Conservation (phyloP, 176 grass and related monocot genomes). For the Lolium multiflorum region DNA sequence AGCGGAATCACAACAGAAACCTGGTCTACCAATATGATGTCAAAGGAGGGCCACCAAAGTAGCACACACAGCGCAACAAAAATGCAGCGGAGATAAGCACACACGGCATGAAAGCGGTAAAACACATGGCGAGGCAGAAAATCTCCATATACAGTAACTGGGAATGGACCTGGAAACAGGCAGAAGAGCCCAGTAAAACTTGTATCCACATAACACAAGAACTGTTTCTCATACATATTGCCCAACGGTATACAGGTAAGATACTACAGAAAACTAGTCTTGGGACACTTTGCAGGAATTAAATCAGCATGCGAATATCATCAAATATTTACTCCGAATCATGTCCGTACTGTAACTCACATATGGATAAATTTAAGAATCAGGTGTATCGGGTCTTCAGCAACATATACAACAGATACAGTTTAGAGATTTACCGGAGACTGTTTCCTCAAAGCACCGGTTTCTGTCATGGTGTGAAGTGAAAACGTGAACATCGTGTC, state of each 20-base stretch:
- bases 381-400: not conserved
- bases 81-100: constrained; percentile 91
- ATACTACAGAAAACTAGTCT: not conserved
- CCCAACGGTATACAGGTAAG: not conserved
- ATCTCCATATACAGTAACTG: constrained; percentile 88
- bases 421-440: constrained; percentile 62
- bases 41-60: constrained; percentile 81
- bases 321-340: not conserved
- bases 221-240: not conserved
- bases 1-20: constrained; percentile 93
- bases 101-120: constrained; percentile 85
- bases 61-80: constrained; percentile 87
- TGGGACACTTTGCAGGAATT: not conserved
- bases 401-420: not conserved
- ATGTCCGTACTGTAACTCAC: not conserved
- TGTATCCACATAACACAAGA: not conserved
- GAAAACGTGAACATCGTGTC: constrained; percentile 86
- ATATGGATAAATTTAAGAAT: not conserved
- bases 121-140: constrained; percentile 92
- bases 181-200: not conserved
- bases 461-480: constrained; percentile 95
- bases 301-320: not conserved
- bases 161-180: constrained; percentile 62
- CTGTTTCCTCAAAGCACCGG: constrained; percentile 90
- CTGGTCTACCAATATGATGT: constrained; percentile 84